Conservation (phyloP, 768 basidiomycete genomes). For the Daedalea quercina region DNA sequence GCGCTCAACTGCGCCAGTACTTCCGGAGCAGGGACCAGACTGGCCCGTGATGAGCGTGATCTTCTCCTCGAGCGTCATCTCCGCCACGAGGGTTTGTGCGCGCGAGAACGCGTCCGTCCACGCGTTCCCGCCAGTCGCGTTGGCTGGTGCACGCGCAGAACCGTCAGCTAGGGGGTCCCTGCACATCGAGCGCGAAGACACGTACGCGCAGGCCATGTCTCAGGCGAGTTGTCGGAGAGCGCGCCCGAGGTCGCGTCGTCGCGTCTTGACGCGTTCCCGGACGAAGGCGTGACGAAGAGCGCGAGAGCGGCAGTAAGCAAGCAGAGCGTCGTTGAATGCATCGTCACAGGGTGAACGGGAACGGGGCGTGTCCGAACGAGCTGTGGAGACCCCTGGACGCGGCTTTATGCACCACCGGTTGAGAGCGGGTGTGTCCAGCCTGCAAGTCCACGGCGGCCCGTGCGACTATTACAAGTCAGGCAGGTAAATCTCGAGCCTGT, state of each 20-base stretch:
- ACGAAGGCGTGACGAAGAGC: not conserved
- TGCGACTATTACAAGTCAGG: too few relatives aligned
- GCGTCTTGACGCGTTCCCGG: not conserved
- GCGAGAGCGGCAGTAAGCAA: not conserved
- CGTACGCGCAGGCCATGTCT: not conserved
- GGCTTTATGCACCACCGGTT: too few relatives aligned
- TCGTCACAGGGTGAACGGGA: not conserved
- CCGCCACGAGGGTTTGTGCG: conserved; percentile 26
- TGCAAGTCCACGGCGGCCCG: too few relatives aligned
- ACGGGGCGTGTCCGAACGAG: too few relatives aligned
- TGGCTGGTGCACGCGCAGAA: too few relatives aligned
- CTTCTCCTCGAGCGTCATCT: conserved; percentile 58
- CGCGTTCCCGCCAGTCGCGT: conserved; percentile 7
- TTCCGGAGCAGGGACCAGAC: conserved; percentile 63
- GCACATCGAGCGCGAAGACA: too few relatives aligned
- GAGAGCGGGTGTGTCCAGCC: too few relatives aligned
- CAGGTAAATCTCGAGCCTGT: too few relatives aligned
- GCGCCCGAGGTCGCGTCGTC: not conserved
- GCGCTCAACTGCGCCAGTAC: conserved; percentile 42
- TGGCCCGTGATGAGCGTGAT: conserved; percentile 53
- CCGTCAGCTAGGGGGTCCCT: too few relatives aligned
- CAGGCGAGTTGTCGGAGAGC: not conserved
- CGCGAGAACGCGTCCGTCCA: conserved; percentile 15
- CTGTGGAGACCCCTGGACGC: too few relatives aligned
- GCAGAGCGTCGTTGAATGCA: not conserved